Percentiles rank a stretch among this genome's conserved stretches.
Evolutionary conservation across 192 early-diverging fungal species (phyloP).

Genomic region (Backusella luteola): DNA sequence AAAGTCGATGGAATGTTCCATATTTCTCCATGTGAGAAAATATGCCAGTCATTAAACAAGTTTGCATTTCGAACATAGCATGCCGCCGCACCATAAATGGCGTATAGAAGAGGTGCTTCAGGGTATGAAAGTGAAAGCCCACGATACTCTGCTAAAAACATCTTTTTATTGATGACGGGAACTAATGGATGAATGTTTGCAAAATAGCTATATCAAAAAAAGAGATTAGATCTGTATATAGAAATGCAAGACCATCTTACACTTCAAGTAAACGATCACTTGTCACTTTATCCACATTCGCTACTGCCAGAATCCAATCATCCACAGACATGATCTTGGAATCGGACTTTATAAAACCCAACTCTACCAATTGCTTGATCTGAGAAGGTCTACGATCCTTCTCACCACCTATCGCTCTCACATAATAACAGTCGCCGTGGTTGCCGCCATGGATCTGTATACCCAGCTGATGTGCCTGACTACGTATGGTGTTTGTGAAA

Average conservation of each 20-base stretch:
- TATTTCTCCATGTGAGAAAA: neutral
- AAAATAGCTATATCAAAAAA: slow-evolving; percentile 53
- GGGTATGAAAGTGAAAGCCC: slow-evolving; percentile 16
- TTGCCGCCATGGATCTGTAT: slow-evolving; percentile 8
- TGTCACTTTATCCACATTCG: slow-evolving; percentile 17
- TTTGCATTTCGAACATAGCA: slow-evolving; percentile 27
- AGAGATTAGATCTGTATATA: neutral
- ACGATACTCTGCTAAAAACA: slow-evolving; percentile 50
- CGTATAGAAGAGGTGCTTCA: slow-evolving; percentile 22
- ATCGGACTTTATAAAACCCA: slow-evolving; percentile 15
- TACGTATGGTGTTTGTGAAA: slow-evolving; percentile 11
- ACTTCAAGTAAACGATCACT: slow-evolving; percentile 34
- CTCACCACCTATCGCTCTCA: neutral
- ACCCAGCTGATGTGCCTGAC: neutral
- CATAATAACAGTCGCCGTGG: slow-evolving; percentile 19
- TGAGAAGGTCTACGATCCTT: neutral
- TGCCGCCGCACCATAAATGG: slow-evolving; percentile 29
- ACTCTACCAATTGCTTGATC: slow-evolving; percentile 9
- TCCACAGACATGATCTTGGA: slow-evolving; percentile 12
- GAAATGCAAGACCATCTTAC: neutral
- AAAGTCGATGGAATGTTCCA: slow-evolving; percentile 24
- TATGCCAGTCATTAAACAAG: slow-evolving; percentile 11
- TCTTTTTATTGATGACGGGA: slow-evolving; percentile 63
- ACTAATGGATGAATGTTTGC: slow-evolving; percentile 65
- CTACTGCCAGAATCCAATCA: slow-evolving; percentile 29